A percentile compares a stretch with the other conserved stretches of the same genome.
phyloP scores from a whole-genome alignment of 1,139 yeast species.

The Hemisphaericaspora subhashii region DNA sequence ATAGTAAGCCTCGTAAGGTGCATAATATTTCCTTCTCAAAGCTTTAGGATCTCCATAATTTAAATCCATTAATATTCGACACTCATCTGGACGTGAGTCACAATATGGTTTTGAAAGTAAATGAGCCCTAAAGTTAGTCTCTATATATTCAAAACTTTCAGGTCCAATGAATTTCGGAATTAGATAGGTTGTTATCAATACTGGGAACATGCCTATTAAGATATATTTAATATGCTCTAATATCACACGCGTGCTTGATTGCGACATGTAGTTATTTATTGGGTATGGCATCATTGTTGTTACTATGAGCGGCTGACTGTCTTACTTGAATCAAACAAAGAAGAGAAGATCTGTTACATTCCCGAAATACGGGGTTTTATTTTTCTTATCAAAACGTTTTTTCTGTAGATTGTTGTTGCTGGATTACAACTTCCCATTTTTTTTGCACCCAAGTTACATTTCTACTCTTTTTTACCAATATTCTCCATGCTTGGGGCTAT shows the following conservation, averaged over 20 bases:
- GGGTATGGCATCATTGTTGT: not conserved
- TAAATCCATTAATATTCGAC: slow-evolving; percentile 15
- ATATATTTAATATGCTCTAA: not conserved
- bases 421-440: not conserved
- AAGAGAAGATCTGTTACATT: not conserved
- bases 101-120: slow-evolving; percentile 19
- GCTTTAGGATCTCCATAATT: slow-evolving; percentile 11
- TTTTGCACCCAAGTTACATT: slow-evolving; percentile 4
- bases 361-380: not conserved
- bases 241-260: not conserved
- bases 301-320: not conserved
- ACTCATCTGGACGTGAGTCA: slow-evolving; percentile 16
- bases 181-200: slow-evolving; percentile 5
- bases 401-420: not conserved
- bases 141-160: slow-evolving; percentile 11
- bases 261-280: not conserved
- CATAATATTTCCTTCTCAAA: slow-evolving; percentile 15
- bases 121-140: slow-evolving; percentile 16
- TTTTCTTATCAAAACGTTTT: not conserved
- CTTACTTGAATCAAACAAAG: not conserved
- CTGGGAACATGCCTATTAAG: slow-evolving; percentile 3
- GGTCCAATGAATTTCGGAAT: slow-evolving; percentile 10
- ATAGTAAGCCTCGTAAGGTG: slow-evolving; percentile 19
- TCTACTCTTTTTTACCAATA: no score
- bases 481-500: no score